Conservation (phyloP, 1,139 yeast genomes). For the Diutina ranongensis region DNA sequence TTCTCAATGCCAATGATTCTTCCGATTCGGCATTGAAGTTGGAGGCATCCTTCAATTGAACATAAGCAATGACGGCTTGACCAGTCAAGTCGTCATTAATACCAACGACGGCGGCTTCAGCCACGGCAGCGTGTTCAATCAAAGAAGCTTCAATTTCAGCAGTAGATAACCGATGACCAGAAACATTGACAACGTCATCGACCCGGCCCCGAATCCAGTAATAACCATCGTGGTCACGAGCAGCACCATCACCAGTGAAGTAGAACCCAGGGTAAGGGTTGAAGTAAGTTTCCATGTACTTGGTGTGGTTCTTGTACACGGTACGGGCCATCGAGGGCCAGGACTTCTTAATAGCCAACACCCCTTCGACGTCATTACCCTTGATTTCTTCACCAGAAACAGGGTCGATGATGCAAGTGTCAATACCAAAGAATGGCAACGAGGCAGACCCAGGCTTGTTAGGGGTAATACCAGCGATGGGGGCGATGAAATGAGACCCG, state of each 20-base stretch:
- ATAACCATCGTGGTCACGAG: conserved; percentile 93
- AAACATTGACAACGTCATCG: conserved; percentile 95
- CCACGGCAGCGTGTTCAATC: conserved; percentile 66
- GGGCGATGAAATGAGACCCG: conserved; percentile 92
- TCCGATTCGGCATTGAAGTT: conserved; percentile 34
- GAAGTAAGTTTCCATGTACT: conserved; percentile 88
- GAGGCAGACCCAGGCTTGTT: conserved; percentile 98
- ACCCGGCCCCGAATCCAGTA: conserved; percentile 99
- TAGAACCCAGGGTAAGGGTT: conserved; percentile 94
- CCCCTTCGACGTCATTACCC: conserved; percentile 95
- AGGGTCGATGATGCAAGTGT: conserved; percentile 86
- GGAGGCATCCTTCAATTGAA: conserved; percentile 61
- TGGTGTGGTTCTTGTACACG: conserved; percentile 82
- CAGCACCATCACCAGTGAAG: conserved; percentile 99
- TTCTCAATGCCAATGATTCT: conserved; percentile 52
- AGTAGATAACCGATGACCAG: conserved; percentile 95
- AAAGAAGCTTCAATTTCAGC: conserved; percentile 95
- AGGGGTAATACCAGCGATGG: conserved; percentile 88
- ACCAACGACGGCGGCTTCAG: conserved; percentile 95
- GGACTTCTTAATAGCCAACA: conserved; percentile 72
- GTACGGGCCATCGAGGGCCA: conserved; percentile 99
- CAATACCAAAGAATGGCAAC: conserved; percentile 90
- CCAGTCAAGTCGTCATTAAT: conserved; percentile 92
- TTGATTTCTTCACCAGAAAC: conserved; percentile 71
- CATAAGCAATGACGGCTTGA: conserved; percentile 93